A percentile compares a stretch with the other conserved stretches of the same genome.
phyloP scores from a whole-genome alignment of 331 rosid genomes.

The Pyracantha coccinea region DNA sequence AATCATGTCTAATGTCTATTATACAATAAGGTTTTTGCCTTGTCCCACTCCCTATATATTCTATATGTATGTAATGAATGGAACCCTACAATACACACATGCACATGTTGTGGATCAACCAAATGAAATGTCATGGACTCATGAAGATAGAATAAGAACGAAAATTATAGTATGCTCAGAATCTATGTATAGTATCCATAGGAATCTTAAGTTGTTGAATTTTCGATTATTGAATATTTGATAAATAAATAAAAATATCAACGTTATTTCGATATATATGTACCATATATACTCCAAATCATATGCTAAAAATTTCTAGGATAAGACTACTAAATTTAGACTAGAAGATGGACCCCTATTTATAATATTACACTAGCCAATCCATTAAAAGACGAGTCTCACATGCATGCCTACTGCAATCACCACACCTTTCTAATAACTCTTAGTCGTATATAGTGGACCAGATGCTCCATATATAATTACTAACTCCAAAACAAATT shows the following conservation, averaged over 20 bases:
- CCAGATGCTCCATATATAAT: not conserved
- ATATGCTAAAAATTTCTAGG: not conserved
- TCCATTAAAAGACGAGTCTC: slow-evolving; percentile 25
- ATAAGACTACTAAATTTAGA: not conserved
- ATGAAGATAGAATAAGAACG: not conserved
- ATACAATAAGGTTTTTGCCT: slow-evolving; percentile 4
- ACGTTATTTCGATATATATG: no score
- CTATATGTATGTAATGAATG: no score
- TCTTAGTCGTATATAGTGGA: not conserved
- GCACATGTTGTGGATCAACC: not conserved
- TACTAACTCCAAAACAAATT: not conserved
- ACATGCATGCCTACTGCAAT: slow-evolving; percentile 13
- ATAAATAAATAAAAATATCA: not conserved
- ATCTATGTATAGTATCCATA: not conserved
- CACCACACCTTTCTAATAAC: not conserved
- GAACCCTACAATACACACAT: slow-evolving; percentile 3
- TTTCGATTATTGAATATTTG: not conserved
- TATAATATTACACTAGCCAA: not conserved
- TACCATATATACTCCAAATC: not conserved
- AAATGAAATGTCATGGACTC: not conserved
- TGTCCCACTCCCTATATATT: not conserved
- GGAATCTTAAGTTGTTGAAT: not conserved
- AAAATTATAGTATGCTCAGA: not conserved
- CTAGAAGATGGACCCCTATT: slow-evolving; percentile 6
- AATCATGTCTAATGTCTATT: not conserved